Conservation (phyloP, 192 early-diverging fungal genomes). For the Coemansia sp. region DNA sequence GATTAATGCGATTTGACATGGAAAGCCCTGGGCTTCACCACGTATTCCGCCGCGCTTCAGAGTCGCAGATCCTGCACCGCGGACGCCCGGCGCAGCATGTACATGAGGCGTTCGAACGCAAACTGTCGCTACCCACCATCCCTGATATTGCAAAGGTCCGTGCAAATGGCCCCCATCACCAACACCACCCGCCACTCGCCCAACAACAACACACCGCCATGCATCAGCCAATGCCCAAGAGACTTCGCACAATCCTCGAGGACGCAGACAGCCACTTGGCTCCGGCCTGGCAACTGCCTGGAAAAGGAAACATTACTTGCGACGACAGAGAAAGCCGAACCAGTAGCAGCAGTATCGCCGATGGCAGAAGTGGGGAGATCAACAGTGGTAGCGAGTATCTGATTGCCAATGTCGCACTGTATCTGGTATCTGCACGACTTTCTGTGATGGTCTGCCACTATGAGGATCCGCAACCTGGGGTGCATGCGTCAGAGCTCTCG, state of each 20-base stretch:
- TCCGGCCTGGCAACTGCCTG: neutral
- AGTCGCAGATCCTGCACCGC: constrained; percentile 46
- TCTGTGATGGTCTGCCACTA: constrained; percentile 51
- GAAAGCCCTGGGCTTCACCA: constrained; percentile 39
- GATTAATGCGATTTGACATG: constrained; percentile 46
- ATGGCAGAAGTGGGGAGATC: constrained; percentile 1
- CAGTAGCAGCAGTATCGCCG: neutral
- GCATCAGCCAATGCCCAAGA: constrained; percentile 43
- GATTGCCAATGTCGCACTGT: constrained; percentile 51
- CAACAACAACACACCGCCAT: constrained; percentile 5
- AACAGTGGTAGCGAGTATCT: constrained; percentile 28
- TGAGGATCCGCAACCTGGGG: constrained; percentile 22
- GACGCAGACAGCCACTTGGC: constrained; percentile 29
- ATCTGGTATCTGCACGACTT: constrained; percentile 45
- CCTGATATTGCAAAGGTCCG: constrained; percentile 45
- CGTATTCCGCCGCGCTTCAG: constrained; percentile 47
- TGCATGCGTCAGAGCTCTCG: constrained; percentile 10
- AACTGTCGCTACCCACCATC: constrained; percentile 49
- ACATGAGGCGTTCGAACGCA: constrained; percentile 48
- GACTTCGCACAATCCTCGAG: constrained; percentile 51
- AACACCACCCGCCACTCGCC: constrained; percentile 3
- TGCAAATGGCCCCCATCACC: constrained; percentile 10
- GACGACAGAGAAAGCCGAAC: constrained; percentile 3
- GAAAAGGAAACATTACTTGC: neutral
- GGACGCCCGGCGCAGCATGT: constrained; percentile 23